These are phyloP conservation scores for Nitzschia putrida DNA, from an alignment of 108 stramenopile genomes.

Conservation along the genomic window DNA sequence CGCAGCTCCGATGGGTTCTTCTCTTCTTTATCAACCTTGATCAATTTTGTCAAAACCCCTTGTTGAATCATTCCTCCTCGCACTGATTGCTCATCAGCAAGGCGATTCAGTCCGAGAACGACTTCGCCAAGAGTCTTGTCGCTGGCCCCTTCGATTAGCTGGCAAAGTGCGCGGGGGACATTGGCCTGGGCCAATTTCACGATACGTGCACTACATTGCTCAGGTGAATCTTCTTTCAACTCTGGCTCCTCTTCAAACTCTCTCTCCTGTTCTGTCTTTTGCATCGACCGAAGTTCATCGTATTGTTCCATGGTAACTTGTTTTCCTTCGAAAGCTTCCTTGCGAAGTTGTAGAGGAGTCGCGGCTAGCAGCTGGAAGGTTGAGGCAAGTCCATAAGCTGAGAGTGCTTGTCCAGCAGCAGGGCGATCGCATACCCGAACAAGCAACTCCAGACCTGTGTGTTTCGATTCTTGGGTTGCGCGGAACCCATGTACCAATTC, in stretches of 20 bases:
- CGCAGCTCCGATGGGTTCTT: conserved; percentile 53
- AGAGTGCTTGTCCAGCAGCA: conserved; percentile 54
- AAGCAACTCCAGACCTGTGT: conserved; percentile 69
- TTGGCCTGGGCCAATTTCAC: conserved; percentile 75
- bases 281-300: conserved; percentile 87
- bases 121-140: conserved; percentile 77
- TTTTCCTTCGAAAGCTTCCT: conserved; percentile 88
- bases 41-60: conserved; percentile 83
- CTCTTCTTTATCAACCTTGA: conserved; percentile 75
- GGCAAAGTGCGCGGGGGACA: conserved; percentile 83
- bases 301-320: conserved; percentile 96
- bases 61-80: conserved; percentile 94
- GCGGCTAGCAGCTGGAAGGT: conserved; percentile 85
- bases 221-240: conserved; percentile 60
- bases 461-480: conserved; percentile 37
- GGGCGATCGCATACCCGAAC: conserved; percentile 68
- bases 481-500: conserved; percentile 87
- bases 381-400: conserved; percentile 85
- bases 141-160: conserved; percentile 80
- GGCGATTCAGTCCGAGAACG: conserved; percentile 68
- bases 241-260: conserved; percentile 58
- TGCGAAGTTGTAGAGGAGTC: conserved; percentile 80
- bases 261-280: conserved; percentile 85
- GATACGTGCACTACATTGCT: conserved; percentile 67
- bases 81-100: conserved; percentile 83